A percentile compares a stretch with the other conserved stretches of the same genome.
These are phyloP conservation scores for Hansenula sp. DNA, from an alignment of 1,139 yeast genomes.

Conservation along the genomic window DNA sequence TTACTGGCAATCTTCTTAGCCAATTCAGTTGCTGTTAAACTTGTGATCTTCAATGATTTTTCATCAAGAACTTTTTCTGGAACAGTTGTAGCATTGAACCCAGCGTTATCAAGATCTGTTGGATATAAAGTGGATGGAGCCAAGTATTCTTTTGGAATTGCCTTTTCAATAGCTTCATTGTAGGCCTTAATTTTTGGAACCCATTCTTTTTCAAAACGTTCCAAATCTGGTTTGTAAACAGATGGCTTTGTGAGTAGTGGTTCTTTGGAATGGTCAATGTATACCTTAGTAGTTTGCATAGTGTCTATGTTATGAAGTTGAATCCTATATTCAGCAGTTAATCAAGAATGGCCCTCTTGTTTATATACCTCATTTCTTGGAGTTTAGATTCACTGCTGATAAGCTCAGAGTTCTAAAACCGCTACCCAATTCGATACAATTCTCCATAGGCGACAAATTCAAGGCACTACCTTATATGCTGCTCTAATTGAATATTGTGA, in stretches of 20 bases:
- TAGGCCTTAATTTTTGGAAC: slow-evolving; percentile 50
- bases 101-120: slow-evolving; percentile 28
- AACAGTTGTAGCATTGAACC: slow-evolving; percentile 29
- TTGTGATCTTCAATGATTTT: slow-evolving; percentile 27
- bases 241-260: slow-evolving; percentile 6
- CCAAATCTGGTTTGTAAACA: slow-evolving; percentile 15
- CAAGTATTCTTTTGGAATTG: slow-evolving; percentile 38
- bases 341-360: too few relatives aligned
- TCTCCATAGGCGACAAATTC: too few relatives aligned
- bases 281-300: background rate
- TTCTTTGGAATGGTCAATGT: slow-evolving; percentile 1
- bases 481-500: too few relatives aligned
- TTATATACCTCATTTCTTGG: too few relatives aligned
- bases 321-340: too few relatives aligned
- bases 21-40: slow-evolving; percentile 28
- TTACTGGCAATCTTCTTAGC: slow-evolving; percentile 31
- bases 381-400: background rate
- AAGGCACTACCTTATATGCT: too few relatives aligned
- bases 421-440: too few relatives aligned
- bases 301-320: background rate
- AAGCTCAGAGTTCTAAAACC: too few relatives aligned
- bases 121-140: slow-evolving; percentile 34
- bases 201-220: slow-evolving; percentile 20
- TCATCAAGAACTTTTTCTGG: slow-evolving; percentile 38
- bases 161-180: slow-evolving; percentile 36